phyloP scores from a whole-genome alignment of 2,329 filamentous ascomycete genomes.

The Alternaria alternata region DNA sequence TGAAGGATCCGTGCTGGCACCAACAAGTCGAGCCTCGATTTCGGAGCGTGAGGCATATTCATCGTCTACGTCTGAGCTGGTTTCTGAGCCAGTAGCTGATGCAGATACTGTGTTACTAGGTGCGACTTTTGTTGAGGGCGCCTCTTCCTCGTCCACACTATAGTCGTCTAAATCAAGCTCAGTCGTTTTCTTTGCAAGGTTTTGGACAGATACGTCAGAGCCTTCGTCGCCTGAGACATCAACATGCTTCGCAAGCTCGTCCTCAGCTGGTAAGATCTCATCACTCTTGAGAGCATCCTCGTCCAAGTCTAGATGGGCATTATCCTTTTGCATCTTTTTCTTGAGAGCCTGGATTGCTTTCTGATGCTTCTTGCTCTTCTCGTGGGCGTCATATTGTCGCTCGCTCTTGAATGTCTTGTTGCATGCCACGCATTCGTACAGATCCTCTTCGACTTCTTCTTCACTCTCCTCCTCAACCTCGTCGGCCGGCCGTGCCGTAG shows the following conservation, averaged over 20 bases:
- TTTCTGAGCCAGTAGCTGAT: neutral
- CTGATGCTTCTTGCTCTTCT: constrained; percentile 94
- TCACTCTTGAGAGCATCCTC: constrained; percentile 46
- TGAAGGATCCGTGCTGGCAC: constrained; percentile 18
- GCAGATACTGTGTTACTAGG: neutral
- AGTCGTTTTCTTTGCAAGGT: constrained; percentile 25
- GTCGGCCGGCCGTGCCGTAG: constrained; percentile 65
- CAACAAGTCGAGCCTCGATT: constrained; percentile 46
- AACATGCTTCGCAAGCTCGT: constrained; percentile 31
- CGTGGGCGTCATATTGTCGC: constrained; percentile 88
- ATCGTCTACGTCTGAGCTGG: constrained; percentile 38
- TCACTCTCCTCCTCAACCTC: constrained; percentile 64
- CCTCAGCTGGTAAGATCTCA: constrained; percentile 44
- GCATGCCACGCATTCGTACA: constrained; percentile 70
- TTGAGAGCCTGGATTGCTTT: constrained; percentile 84
- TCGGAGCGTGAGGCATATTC: constrained; percentile 49
- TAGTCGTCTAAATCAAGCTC: constrained; percentile 23
- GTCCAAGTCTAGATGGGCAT: constrained; percentile 64
- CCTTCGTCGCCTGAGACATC: constrained; percentile 36
- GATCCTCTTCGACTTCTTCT: constrained; percentile 58
- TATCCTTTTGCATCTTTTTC: constrained; percentile 83
- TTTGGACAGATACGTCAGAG: constrained; percentile 47
- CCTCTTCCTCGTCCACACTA: constrained; percentile 24
- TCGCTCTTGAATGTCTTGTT: constrained; percentile 83
- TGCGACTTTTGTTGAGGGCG: neutral